Conservation (phyloP, 495 filamentous ascomycete genomes). For the Cercophora newfieldiana region DNA sequence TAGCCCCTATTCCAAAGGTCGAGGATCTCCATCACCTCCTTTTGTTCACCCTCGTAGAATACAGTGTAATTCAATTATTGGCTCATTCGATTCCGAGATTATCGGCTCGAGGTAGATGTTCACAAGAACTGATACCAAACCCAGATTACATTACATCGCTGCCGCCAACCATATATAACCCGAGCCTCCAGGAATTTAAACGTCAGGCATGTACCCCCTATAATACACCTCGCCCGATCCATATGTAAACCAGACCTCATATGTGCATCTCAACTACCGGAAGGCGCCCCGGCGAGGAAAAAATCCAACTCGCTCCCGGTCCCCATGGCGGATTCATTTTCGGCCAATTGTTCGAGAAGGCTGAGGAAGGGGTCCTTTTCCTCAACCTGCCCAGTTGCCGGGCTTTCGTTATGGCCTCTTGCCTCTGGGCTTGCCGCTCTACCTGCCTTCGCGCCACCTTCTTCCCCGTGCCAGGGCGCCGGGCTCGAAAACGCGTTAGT, state of each 20-base stretch:
- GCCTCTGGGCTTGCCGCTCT: constrained; percentile 39
- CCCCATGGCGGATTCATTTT: constrained; percentile 62
- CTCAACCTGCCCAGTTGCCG: constrained; percentile 35
- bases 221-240: constrained; percentile 15
- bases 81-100: no score
- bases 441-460: constrained; percentile 26
- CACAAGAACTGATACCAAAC: no score
- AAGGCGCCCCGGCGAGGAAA: constrained; percentile 49
- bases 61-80: no score
- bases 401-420: constrained; percentile 43
- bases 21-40: no score
- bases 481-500: constrained; percentile 49
- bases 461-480: constrained; percentile 44
- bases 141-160: no score
- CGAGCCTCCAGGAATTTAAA: no score
- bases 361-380: constrained; percentile 82
- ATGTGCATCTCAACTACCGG: background rate
- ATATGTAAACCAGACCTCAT: background rate
- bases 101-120: no score
- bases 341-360: constrained; percentile 75
- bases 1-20: no score
- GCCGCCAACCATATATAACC: no score
- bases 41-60: no score
- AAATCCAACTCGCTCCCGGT: constrained; percentile 63
- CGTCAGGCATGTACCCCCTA: no score